Evolutionary conservation across 2,329 filamentous ascomycete genomes (phyloP), one percentile per base, ranked within the genome.

Genomic region (Aureobasidium sp.): DNA sequence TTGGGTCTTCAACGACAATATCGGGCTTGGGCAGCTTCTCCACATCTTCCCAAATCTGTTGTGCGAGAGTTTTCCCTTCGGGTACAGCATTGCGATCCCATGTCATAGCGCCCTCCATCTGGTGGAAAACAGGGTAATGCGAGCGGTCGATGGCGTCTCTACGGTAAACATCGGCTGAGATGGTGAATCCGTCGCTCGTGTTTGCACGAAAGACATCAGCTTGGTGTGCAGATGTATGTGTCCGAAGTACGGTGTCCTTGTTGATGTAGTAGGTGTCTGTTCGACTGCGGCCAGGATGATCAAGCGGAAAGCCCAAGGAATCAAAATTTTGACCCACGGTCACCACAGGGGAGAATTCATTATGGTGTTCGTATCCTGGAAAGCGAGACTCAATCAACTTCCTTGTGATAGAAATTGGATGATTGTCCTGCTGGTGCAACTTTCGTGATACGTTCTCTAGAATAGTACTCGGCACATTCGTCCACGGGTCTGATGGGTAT

Each of bases 251-350:
- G 0, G 89, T 96, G 57, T 84, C 77, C 67, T 87, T 80, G 76
- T 96, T 96, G 71, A 99, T 77, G 75, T 99, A 99, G 80, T 97
- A 99, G 0, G 94, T 97, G 76, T 99, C 94, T 15, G 90, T 93
- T 67, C 85, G 85, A 67, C 85, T 89, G 56, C 94, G 87, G 64
- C 94, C 94, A 4, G 91, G 89, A 70, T 99, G 94, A 73, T 97
- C 89, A 7, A 81, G 70, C 0, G 92, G 88, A 72, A 99, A 97
- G 48, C 92, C 92, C 8, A 99, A 80, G n/a, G 92, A 94, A 76
- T 99, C 94, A 72, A 99, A 99, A 74, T 99, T 99, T 72, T 97
- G 89, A 12, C 81, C 76, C 2, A 90, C 89, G 37, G 88, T 87
- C 27, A 97, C 94, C 44, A 97, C 86, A 0, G 94, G 93, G 67